Conservation (phyloP, 768 basidiomycete genomes). For the Hypholoma fasciculare region DNA sequence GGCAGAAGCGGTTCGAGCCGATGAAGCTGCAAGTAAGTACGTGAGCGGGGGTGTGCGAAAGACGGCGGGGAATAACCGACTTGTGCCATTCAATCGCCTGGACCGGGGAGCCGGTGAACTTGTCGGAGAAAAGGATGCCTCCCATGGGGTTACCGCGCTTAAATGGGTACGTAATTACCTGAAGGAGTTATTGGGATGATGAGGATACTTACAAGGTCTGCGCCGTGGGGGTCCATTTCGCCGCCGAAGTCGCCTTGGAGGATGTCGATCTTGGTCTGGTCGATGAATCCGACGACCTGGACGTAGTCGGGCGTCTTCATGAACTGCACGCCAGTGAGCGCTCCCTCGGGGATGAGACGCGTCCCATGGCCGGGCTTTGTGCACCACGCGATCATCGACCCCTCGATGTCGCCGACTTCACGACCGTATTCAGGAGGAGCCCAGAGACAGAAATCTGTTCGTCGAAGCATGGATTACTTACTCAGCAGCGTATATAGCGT, state of each 20-base stretch:
- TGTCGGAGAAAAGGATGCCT: slow-evolving; percentile 64
- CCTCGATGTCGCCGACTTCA: slow-evolving; percentile 69
- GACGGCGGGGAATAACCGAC: slow-evolving; percentile 32
- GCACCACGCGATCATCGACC: slow-evolving; percentile 77
- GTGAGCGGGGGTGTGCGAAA: background rate
- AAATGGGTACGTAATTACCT: slow-evolving; percentile 34
- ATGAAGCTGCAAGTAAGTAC: slow-evolving; percentile 53
- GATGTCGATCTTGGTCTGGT: slow-evolving; percentile 65
- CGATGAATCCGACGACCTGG: slow-evolving; percentile 63
- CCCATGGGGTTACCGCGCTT: slow-evolving; percentile 84
- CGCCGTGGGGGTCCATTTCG: slow-evolving; percentile 78
- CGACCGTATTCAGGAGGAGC: slow-evolving; percentile 51
- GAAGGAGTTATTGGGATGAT: slow-evolving; percentile 19
- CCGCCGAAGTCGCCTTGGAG: slow-evolving; percentile 61
- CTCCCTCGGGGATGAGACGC: slow-evolving; percentile 65
- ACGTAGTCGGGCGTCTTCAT: slow-evolving; percentile 62
- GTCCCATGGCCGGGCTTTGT: slow-evolving; percentile 69
- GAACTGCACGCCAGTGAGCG: slow-evolving; percentile 67
- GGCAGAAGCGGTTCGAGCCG: slow-evolving; percentile 62
- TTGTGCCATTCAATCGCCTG: slow-evolving; percentile 75
- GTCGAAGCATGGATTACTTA: background rate
- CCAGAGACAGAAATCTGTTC: slow-evolving; percentile 72
- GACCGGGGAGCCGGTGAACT: slow-evolving; percentile 42
- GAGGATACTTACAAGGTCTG: slow-evolving; percentile 41
- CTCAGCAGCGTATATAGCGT: too few species aligned